Evolutionary conservation across 768 basidiomycete genomes (phyloP), one percentile per base, ranked within the genome.

Genomic region (Amanita pallidorosea): DNA sequence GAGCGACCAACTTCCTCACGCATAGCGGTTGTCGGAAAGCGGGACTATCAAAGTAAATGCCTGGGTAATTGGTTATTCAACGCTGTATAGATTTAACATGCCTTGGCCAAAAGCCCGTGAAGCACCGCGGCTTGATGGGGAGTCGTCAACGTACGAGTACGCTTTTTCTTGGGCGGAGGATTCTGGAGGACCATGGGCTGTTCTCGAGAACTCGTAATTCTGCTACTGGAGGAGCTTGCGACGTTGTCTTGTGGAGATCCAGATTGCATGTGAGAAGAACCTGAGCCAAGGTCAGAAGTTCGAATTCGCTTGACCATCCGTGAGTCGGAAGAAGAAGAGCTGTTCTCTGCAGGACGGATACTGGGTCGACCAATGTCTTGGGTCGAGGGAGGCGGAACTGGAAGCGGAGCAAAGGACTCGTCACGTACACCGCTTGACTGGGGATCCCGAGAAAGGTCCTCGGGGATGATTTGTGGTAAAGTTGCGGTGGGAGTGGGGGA

Each of bases 81-180:
- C 9, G 4, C 23, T n/a, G 18, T 12, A 5, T 22, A 37, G 48
- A 54, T 15, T 57, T 41, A n/a, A 52, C 65, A 57, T 67, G 90
- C 89, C 81, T 90, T 82, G 29, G 86, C 85, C n/a, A 92, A 76
- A 42, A 92, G 74, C 4, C 85, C 84, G 58, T 90, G 88, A 17
- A 92, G 72, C n/a, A 89, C 88, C 11, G 86, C 84, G 49, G 89
- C 82, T 62, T 92, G 89, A 60, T 91, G 86, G 7, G 89, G 87
- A 7, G 89, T 92, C 36, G 89, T 92, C 51, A 92, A 70, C 22
- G 85, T 87, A 43, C 86, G 73, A 27, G 89, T 92, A 50, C 89
- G 76, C 60, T 88, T 89, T 66, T 87, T 87, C 74, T 88, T 88
- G 55, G 78, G 75, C 45, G 78, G 79, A 25, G 69, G 59, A 23